A percentile compares a stretch with the other conserved stretches of the same genome.
Evolutionary conservation across 2,329 filamentous ascomycete genomes (phyloP).

Genomic region (Tolypocladium tundrense): DNA sequence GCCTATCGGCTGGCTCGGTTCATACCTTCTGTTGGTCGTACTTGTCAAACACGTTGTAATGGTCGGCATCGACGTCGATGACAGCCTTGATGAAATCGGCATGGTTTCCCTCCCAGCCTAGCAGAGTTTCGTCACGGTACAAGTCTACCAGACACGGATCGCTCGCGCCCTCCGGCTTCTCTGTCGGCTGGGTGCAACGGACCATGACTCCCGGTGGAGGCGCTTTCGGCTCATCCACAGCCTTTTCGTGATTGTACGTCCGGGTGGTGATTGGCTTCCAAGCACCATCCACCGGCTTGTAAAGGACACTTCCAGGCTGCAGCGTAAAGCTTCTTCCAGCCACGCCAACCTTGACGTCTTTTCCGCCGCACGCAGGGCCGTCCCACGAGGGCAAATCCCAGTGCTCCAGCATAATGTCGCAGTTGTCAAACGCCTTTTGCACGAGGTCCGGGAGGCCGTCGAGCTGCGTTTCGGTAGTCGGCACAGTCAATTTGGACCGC

Average conservation of each 20-base stretch:
- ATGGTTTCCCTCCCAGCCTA: slow-evolving; percentile 17
- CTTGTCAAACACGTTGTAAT: slow-evolving; percentile 17
- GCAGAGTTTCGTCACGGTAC: slow-evolving; percentile 12
- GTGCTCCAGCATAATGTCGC: slow-evolving; percentile 17
- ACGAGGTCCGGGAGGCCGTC: slow-evolving; percentile 13
- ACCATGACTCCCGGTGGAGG: slow-evolving; percentile 16
- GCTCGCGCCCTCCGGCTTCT: slow-evolving; percentile 1
- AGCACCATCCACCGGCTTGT: slow-evolving; percentile 9
- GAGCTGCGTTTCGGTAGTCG: slow-evolving; percentile 9
- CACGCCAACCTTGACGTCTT: slow-evolving; percentile 6
- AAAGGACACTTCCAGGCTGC: slow-evolving; percentile 8
- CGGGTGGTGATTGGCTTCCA: slow-evolving; percentile 8
- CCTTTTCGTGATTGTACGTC: not conserved
- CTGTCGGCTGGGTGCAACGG: slow-evolving; percentile 7
- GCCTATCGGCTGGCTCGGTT: not conserved
- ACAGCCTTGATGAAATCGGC: slow-evolving; percentile 17
- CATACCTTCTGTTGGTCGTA: slow-evolving; percentile 2
- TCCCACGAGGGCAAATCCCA: slow-evolving; percentile 17
- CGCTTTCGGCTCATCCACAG: not conserved
- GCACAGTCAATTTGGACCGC: slow-evolving; percentile 5
- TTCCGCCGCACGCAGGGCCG: slow-evolving; percentile 6
- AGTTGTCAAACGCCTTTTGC: slow-evolving; percentile 18
- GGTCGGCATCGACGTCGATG: slow-evolving; percentile 15
- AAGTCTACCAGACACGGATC: slow-evolving; percentile 13
- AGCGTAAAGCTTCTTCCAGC: slow-evolving; percentile 9